A percentile compares a stretch with the other conserved stretches of the same genome.
These are phyloP conservation scores for Aspergillus texensis DNA, from an alignment of 2,329 filamentous ascomycete species.

Conservation along the genomic window DNA sequence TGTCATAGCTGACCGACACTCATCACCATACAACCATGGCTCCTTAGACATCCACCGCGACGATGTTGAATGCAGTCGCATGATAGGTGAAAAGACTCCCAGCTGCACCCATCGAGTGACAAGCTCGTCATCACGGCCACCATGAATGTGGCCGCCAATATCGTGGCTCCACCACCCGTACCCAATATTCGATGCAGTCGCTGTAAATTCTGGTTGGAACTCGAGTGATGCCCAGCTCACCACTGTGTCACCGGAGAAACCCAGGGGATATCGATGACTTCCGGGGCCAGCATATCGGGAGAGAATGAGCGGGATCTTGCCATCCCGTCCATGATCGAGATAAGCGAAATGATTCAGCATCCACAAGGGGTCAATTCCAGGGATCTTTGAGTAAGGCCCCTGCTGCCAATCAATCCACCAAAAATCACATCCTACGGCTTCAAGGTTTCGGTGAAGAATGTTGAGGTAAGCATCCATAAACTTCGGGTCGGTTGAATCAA, in stretches of 20 bases:
- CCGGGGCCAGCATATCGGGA: slow-evolving; percentile 66
- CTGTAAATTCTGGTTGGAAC: slow-evolving; percentile 69
- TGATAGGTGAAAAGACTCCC: slow-evolving; percentile 63
- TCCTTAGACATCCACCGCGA: slow-evolving; percentile 64
- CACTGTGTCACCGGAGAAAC: slow-evolving; percentile 65
- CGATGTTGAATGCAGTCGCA: slow-evolving; percentile 63
- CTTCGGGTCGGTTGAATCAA: slow-evolving; percentile 56
- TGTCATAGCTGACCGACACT: slow-evolving; percentile 51
- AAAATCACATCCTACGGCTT: slow-evolving; percentile 62
- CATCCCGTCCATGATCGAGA: slow-evolving; percentile 52
- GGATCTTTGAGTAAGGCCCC: slow-evolving; percentile 57
- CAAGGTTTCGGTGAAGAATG: slow-evolving; percentile 59
- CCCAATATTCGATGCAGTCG: slow-evolving; percentile 67
- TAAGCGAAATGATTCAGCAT: slow-evolving; percentile 68
- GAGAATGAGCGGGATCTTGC: slow-evolving; percentile 56
- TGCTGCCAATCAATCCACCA: slow-evolving; percentile 74
- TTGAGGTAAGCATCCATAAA: slow-evolving; percentile 63
- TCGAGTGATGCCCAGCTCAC: slow-evolving; percentile 62
- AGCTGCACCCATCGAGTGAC: slow-evolving; percentile 64
- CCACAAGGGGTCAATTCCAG: slow-evolving; percentile 65
- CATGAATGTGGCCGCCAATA: slow-evolving; percentile 65
- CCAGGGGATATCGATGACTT: slow-evolving; percentile 65
- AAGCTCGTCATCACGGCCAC: slow-evolving; percentile 61
- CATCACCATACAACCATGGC: slow-evolving; percentile 60
- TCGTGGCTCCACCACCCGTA: slow-evolving; percentile 72